These are phyloP conservation scores for Evansstolkia leycettana DNA, from an alignment of 495 filamentous ascomycete genomes.

Conservation along the genomic window DNA sequence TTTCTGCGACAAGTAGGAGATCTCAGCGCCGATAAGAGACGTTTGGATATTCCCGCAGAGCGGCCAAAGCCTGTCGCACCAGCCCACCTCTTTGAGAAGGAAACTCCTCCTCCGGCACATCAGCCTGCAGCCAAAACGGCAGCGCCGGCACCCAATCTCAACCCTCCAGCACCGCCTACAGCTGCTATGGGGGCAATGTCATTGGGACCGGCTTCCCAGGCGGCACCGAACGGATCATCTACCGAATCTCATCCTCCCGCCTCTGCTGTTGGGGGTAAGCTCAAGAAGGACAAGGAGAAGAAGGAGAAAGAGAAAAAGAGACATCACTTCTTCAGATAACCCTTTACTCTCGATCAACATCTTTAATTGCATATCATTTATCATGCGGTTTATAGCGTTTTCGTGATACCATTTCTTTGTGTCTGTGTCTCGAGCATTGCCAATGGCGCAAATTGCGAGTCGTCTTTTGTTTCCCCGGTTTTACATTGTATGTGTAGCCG, in stretches of 20 bases:
- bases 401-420: slow-evolving; percentile 27
- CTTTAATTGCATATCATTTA: slow-evolving; percentile 1
- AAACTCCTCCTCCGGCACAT: slow-evolving; percentile 37
- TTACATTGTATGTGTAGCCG: neutral
- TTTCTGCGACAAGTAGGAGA: slow-evolving; percentile 76
- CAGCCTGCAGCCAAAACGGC: slow-evolving; percentile 25
- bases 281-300: slow-evolving; percentile 39
- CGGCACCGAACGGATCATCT: slow-evolving; percentile 15
- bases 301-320: slow-evolving; percentile 53
- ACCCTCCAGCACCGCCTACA: slow-evolving; percentile 37
- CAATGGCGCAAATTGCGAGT: neutral
- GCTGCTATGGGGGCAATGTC: slow-evolving; percentile 47
- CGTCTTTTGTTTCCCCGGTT: neutral
- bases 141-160: slow-evolving; percentile 14
- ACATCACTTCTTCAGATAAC: slow-evolving; percentile 60
- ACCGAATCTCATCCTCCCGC: slow-evolving; percentile 15
- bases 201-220: slow-evolving; percentile 23
- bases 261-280: slow-evolving; percentile 20
- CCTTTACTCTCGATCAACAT: neutral
- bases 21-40: slow-evolving; percentile 58
- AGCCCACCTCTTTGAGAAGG: slow-evolving; percentile 75
- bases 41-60: slow-evolving; percentile 71
- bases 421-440: neutral
- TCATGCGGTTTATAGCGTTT: slow-evolving; percentile 14
- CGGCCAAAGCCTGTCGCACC: slow-evolving; percentile 69